Evolutionary conservation across 1,284 basidiomycete genomes (phyloP).

Genomic region (Irpex sp.): DNA sequence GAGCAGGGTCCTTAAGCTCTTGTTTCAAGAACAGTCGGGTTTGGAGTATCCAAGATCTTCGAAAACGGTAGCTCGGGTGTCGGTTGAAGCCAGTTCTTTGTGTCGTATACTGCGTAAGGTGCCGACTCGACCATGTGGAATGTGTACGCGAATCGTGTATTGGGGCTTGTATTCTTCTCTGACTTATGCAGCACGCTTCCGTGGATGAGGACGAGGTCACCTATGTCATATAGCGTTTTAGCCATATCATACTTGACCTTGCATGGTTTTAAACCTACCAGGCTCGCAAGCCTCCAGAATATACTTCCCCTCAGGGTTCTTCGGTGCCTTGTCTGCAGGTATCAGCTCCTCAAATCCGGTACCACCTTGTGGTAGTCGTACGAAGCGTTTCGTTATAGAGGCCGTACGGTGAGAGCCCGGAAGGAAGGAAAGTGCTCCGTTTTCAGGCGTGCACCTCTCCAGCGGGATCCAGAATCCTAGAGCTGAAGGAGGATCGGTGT

Average conservation of each 20-base stretch:
- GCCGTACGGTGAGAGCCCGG: conserved; percentile 84
- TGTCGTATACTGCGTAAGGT: conserved; percentile 64
- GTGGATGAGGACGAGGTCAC: conserved; percentile 87
- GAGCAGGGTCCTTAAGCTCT: not conserved
- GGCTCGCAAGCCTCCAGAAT: conserved; percentile 73
- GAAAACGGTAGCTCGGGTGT: conserved; percentile 80
- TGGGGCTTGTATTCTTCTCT: conserved; percentile 69
- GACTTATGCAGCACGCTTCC: conserved; percentile 89
- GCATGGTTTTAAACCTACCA: conserved; percentile 41
- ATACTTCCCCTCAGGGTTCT: conserved; percentile 52
- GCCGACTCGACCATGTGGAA: conserved; percentile 88
- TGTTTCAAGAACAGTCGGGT: conserved; percentile 16
- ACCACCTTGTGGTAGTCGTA: conserved; percentile 67
- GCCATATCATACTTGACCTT: not conserved
- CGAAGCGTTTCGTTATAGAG: conserved; percentile 78
- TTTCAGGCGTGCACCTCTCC: conserved; percentile 80
- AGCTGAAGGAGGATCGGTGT: conserved; percentile 88
- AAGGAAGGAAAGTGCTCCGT: conserved; percentile 89
- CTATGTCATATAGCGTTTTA: conserved; percentile 31
- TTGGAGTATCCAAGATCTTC: conserved; percentile 49
- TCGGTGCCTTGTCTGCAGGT: conserved; percentile 38
- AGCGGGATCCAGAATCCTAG: conserved; percentile 96
- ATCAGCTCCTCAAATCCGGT: conserved; percentile 75
- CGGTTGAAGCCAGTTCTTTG: conserved; percentile 89
- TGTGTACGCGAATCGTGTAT: conserved; percentile 87